Evolutionary conservation across 768 basidiomycete genomes (phyloP).

Genomic region (Amanita fuliginea): DNA sequence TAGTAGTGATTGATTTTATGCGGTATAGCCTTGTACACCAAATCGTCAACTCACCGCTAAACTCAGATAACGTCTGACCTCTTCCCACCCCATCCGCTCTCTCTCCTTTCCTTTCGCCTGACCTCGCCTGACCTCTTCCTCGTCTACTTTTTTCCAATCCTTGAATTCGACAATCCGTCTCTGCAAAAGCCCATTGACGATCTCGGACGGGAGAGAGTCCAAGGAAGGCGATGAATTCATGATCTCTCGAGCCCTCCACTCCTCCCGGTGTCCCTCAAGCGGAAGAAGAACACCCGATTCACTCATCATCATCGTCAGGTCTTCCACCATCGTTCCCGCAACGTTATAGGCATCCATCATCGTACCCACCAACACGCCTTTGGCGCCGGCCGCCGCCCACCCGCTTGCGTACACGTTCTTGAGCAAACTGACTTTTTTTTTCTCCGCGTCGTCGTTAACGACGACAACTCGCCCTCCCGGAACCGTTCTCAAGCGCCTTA

Average conservation of each 20-base stretch:
- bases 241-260: conserved; percentile 3
- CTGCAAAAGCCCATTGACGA: conserved; percentile 27
- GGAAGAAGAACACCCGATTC: background rate
- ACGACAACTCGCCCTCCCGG: conserved; percentile 21
- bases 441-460: background rate
- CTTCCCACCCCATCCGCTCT: conserved; percentile 67
- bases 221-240: conserved; percentile 26
- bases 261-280: background rate
- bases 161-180: conserved; percentile 47
- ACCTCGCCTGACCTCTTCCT: conserved; percentile 59
- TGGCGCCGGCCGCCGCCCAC: conserved; percentile 88
- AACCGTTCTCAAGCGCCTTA: conserved; percentile 48
- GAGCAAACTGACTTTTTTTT: background rate
- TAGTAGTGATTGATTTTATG: too few relatives aligned
- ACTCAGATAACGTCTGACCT: conserved; percentile 26
- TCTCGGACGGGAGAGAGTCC: conserved; percentile 39
- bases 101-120: conserved; percentile 51
- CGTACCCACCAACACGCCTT: conserved; percentile 83
- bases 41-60: background rate
- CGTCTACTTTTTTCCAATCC: conserved; percentile 69
- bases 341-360: conserved; percentile 88
- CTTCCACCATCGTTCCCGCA: conserved; percentile 50
- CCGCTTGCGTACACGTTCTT: conserved; percentile 71
- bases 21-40: too few relatives aligned
- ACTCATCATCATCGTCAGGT: background rate